Percentiles rank a stretch among this genome's conserved stretches.
Evolutionary conservation across 805 yeast species (phyloP).

Genomic region (Candida mattraensis): DNA sequence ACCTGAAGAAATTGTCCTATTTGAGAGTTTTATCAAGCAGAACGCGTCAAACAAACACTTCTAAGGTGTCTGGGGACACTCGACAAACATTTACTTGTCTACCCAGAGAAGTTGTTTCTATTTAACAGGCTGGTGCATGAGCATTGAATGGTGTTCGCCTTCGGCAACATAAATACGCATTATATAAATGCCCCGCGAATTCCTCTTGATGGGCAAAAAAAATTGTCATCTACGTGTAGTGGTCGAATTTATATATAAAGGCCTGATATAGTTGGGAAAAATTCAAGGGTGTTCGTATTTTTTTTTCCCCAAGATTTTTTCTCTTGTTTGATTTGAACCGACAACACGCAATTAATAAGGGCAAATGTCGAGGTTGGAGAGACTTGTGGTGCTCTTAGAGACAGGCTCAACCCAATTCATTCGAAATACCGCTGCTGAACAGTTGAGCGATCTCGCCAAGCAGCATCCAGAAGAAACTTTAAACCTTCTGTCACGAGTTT

Average conservation of each 20-base stretch:
- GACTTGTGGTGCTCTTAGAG: slow-evolving; percentile 56
- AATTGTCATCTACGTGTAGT: too few relatives aligned
- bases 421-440: slow-evolving; percentile 96
- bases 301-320: neutral
- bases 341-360: neutral
- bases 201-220: slow-evolving; percentile 8
- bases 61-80: too few relatives aligned
- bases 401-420: slow-evolving; percentile 94
- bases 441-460: slow-evolving; percentile 88
- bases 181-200: slow-evolving; percentile 7
- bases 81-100: too few relatives aligned
- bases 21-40: too few relatives aligned
- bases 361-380: slow-evolving; percentile 36
- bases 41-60: too few relatives aligned
- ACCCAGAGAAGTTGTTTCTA: too few relatives aligned
- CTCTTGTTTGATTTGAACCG: slow-evolving; percentile 2
- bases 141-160: slow-evolving; percentile 1
- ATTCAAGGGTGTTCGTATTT: slow-evolving; percentile 10
- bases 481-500: slow-evolving; percentile 80
- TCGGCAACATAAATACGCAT: slow-evolving; percentile 2
- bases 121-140: too few relatives aligned
- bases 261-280: slow-evolving; percentile 3
- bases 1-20: too few relatives aligned
- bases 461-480: slow-evolving; percentile 92
- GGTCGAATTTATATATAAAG: too few relatives aligned